phyloP scores from a whole-genome alignment of 75 land plant species.

The Cupressus sempervirens region DNA sequence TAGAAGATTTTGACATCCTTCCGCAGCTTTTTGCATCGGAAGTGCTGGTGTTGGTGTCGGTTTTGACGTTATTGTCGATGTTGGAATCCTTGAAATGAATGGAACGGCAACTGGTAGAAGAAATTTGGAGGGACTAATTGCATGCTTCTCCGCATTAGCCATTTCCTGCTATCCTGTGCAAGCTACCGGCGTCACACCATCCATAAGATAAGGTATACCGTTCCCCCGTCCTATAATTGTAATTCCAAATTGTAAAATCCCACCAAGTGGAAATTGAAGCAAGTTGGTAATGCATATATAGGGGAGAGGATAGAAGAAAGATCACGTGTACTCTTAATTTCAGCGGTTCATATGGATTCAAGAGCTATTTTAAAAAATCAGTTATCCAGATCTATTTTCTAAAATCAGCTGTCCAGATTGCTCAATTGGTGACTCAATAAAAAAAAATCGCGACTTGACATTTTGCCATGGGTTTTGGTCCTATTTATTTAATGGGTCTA shows the following conservation, averaged over 20 bases:
- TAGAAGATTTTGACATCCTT: conserved; percentile 7
- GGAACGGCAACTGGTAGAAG: conserved; percentile 3
- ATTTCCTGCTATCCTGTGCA: neutral
- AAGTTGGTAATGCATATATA: neutral
- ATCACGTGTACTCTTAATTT: no score
- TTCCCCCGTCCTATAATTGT: neutral
- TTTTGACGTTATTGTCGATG: neutral
- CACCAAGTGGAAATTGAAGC: neutral
- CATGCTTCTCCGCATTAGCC: neutral
- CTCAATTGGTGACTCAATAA: no score
- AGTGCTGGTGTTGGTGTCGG: neutral
- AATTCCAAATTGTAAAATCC: neutral
- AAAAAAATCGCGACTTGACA: no score
- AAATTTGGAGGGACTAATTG: neutral
- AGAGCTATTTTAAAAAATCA: no score
- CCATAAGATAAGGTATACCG: conserved; percentile 3
- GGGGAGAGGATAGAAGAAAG: no score
- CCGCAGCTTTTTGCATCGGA: neutral
- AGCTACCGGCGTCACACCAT: neutral
- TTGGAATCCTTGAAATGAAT: neutral
- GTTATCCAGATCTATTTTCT: no score
- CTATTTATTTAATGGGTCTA: no score
- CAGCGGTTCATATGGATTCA: no score
- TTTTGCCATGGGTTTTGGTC: no score
- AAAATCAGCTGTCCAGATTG: no score